phyloP scores from a whole-genome alignment of 202 grass and related monocot genomes.

The Carex sylvatica region DNA sequence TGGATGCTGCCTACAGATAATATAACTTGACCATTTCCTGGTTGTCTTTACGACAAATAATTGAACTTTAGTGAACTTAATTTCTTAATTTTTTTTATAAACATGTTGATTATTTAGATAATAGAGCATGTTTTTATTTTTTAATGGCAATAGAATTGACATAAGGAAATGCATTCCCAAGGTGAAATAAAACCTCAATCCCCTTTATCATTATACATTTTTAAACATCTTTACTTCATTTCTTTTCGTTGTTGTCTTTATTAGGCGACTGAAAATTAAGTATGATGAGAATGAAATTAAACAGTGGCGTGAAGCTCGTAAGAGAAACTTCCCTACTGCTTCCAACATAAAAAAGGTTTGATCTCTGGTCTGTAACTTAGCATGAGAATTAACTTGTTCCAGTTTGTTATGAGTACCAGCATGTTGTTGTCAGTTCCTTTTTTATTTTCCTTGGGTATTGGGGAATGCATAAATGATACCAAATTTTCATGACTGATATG shows the following conservation, averaged over 20 bases:
- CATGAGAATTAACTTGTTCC: not conserved
- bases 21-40: not conserved
- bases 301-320: slow-evolving; percentile 82
- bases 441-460: not conserved
- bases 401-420: not conserved
- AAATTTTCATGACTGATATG: not conserved
- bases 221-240: not conserved
- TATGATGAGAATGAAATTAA: slow-evolving; percentile 85
- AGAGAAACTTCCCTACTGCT: slow-evolving; percentile 72
- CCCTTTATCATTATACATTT: not conserved
- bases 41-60: too few species aligned
- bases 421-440: not conserved
- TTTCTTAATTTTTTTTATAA: not conserved
- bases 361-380: not conserved
- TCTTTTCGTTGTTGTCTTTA: slow-evolving; percentile 8
- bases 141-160: not conserved
- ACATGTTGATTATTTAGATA: not conserved
- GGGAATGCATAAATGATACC: not conserved
- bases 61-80: too few species aligned
- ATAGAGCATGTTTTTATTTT: not conserved
- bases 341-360: slow-evolving; percentile 62
- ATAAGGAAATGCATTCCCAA: not conserved
- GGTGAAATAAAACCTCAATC: not conserved
- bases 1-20: not conserved
- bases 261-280: slow-evolving; percentile 37